Conservation (phyloP, 116 monocot species). For the Trichopus zeylanicus region DNA sequence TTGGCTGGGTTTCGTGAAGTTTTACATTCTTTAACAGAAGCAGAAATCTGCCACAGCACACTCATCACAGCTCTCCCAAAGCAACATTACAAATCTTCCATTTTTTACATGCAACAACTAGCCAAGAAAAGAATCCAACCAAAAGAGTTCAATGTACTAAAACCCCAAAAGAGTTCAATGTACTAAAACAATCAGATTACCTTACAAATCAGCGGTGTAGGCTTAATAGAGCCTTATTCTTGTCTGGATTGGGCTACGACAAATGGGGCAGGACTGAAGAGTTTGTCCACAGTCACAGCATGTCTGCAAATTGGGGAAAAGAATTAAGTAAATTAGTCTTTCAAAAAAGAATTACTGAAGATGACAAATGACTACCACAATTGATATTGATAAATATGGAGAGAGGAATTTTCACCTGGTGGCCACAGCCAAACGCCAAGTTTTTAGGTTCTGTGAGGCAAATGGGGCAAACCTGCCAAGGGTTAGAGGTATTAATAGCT, state of each 20-base stretch:
- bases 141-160: too few species aligned
- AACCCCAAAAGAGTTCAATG: too few species aligned
- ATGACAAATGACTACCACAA: not conserved
- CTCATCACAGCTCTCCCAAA: too few species aligned
- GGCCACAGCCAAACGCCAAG: conserved; percentile 91
- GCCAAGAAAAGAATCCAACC: too few species aligned
- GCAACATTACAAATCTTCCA: too few species aligned
- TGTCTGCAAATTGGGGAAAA: conserved; percentile 35
- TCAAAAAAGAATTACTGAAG: too few species aligned
- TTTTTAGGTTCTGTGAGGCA: conserved; percentile 58
- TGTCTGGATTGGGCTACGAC: conserved; percentile 61
- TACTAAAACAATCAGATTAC: too few species aligned
- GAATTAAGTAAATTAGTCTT: not conserved
- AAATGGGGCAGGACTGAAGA: conserved; percentile 69
- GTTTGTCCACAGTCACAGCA: conserved; percentile 67
- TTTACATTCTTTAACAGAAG: too few species aligned
- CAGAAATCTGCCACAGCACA: too few species aligned
- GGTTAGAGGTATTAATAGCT: not conserved
- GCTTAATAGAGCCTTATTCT: conserved; percentile 58
- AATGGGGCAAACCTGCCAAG: conserved; percentile 67
- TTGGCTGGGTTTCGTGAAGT: too few species aligned
- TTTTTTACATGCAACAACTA: too few species aligned
- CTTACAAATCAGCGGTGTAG: too few species aligned
- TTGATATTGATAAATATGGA: not conserved
- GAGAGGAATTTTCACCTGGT: conserved; percentile 46